Percentiles rank a stretch among this genome's conserved stretches.
phyloP scores from a whole-genome alignment of 2,329 filamentous ascomycete genomes.

The Apiospora saccharicola region DNA sequence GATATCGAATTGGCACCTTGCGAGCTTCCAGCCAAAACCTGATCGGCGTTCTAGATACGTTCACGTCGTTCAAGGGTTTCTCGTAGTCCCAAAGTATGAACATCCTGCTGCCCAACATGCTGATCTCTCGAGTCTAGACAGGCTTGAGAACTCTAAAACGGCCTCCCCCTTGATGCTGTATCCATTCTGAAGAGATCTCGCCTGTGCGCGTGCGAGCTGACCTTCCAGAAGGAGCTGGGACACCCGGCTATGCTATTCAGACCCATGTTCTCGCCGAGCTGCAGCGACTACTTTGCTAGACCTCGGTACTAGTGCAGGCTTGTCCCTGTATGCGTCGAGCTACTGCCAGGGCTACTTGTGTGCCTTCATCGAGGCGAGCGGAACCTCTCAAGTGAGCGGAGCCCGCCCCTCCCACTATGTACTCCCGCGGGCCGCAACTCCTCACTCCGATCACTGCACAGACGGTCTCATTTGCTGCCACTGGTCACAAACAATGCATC shows the following conservation, averaged over 20 bases:
- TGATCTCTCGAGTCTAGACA: not conserved
- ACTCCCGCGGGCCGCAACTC: not conserved
- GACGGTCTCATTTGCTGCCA: constrained; percentile 2
- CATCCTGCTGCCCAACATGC: constrained; percentile 1
- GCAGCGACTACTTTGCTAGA: not conserved
- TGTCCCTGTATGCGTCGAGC: not conserved
- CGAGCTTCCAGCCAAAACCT: not conserved
- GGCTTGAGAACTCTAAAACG: not conserved
- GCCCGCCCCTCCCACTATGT: not conserved
- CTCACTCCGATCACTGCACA: not conserved
- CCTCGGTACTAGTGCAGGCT: not conserved
- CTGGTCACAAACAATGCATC: constrained; percentile 9
- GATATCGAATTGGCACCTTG: not conserved
- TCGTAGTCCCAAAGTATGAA: not conserved
- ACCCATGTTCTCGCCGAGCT: not conserved
- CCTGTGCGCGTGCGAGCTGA: not conserved
- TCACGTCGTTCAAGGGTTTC: not conserved
- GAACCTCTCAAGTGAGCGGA: not conserved
- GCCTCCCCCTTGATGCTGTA: not conserved
- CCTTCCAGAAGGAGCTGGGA: not conserved
- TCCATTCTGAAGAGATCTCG: not conserved
- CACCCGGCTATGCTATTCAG: not conserved
- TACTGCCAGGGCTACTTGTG: not conserved
- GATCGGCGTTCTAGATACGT: not conserved
- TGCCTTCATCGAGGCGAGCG: constrained; percentile 2